Evolutionary conservation across 805 yeast species (phyloP), one percentile per base, ranked within the genome.

Genomic region (Isabelozyma heimii): DNA sequence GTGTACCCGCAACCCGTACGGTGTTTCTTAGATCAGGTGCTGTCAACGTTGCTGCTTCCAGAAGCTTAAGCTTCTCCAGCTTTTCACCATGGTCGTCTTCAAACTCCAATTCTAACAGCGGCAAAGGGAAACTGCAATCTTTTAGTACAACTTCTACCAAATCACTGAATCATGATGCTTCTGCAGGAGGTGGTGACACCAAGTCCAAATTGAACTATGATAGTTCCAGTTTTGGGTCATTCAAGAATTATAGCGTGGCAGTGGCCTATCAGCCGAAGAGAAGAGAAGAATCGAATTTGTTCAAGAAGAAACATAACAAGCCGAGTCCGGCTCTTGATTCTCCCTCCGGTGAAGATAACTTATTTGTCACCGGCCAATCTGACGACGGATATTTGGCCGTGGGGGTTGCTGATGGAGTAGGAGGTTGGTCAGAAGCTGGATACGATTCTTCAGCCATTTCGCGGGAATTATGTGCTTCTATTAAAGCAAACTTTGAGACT

Each of bases 331-430:
- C 91, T 1, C 48, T 61, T 37, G 53, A 57, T 39, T 70, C 75
- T 5, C 83, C 88, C 5, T 77, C 89, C 2, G 95, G 95, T 4
- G 95, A 88, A 60, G 95, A 88, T 60, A 87, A 85, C 60, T 83
- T 76, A 57, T 82, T 87, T 49, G 72, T 84, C 26, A 75, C 81
- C 8, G 66, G 66, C 17, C 69, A 69, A 27, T 65, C 60, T 15
- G 26, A 17, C 1, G 69, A 70, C 44, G 74, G 77, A 2, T 67
- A 66, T 27, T 52, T 85, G 0, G 80, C 86, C 4, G 76, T 84
- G n/a, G 95, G 92, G 17, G 94, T 88, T 3, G 87, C 97, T 5
- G 99, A 92, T 69, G 99, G 99, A 12, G 98, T 94, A 4, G 98
- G 98, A 13, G 98, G 98, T 3, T 92, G 98, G 97, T 81, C 88